Base-by-base conservation (phyloP, 176 grass and related monocot species). In the Tuctoria greenei region DNA sequence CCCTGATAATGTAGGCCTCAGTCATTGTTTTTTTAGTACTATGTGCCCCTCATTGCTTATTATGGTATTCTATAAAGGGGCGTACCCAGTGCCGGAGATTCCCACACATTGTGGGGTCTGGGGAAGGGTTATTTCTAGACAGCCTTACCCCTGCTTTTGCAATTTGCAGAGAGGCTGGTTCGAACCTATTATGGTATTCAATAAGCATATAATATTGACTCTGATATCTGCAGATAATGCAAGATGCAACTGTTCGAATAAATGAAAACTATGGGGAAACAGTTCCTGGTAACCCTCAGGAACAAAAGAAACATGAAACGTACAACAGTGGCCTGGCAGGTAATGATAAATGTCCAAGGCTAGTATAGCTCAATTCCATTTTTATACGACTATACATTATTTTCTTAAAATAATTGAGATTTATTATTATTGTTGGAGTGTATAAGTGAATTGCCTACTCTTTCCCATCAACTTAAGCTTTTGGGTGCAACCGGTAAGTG, bases 231-330 rank as follows among this genome's bases (percentile, higher is more conserved):
- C 84, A 96, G 78, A 15, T 21, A 76, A 74, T 82, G 66, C 61
- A 80, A 34, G 86, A 77, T 34, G 62, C 72, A 79, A 90, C 73
- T 77, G 51, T 67, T 85, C 64, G 58, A 59, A 87, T 89, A 61
- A 97, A 84, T 89, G 88, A 89, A 64, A 55, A 79, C 50, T 89
- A 83, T 80, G 87, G 89, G 59, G 84, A 86, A 54, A 90, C 91
- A 70, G 66, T 94, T 86, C 89, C 66, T 66, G 76, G 87, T 56
- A 88, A 85, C 55, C 46, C 71, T 71, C 83, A 84, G 74, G 65
- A 73, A 83, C 54, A 65, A 49, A 67, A 47, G 73, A 77, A 81
- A 62, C 41, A 81, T 45, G 82, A 83, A 74, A 56, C 79, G 58
- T 65, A 79, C 66, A 85, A 84, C 38, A 79, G 87, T 81, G 84